Base-by-base conservation (phyloP, 2,329 filamentous ascomycete genomes). In the Claviceps capensis region DNA sequence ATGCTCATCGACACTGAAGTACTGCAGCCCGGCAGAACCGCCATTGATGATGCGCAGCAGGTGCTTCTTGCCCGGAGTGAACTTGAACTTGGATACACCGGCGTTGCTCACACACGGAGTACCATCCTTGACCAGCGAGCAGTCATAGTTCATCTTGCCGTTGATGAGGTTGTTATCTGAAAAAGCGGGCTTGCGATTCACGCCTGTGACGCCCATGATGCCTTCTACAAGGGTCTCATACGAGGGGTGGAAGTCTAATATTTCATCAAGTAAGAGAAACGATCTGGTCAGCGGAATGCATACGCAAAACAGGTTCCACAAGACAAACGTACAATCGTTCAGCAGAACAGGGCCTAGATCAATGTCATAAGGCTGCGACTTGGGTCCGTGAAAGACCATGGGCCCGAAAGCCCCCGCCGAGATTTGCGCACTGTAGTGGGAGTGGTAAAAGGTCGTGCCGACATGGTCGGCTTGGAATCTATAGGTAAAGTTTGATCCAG, bases 341-440 rank as follows among this genome's bases (percentile, higher is more conserved):
- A 85, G 60, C 26, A 81, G 70, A 1, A 85, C 58, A 11, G 72
- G 65, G 3, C 83, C 82, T 0, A 84, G 67, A 58, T 86, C 83
- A 48, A 76, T 70, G 54, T 86, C 81, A 57, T 83, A 84, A 58
- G 79, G 71, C 14, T 72, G 69, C 2, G 75, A 74, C 0, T 73
- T 71, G 0, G 81, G 81, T 0, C 81, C 81, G 51, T 82, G 72
- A 57, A 85, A 79, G 17, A 83, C 65, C 38, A 86, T 76, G 2
- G 72, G 73, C 0, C 82, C 82, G 30, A 77, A 69, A 0, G 83
- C 65, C 1, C 82, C 82, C 52, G 82, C 71, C 63, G 67, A 73
- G 0, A 67, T 63, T 53, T 73, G 70, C 0, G 71, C 59, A 3
- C 68, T 68, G 57, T 77, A 77, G 60, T 84, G 81, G 1, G 75